Conservation (phyloP, 2,329 filamentous ascomycete genomes). For the Nakataea oryzae region DNA sequence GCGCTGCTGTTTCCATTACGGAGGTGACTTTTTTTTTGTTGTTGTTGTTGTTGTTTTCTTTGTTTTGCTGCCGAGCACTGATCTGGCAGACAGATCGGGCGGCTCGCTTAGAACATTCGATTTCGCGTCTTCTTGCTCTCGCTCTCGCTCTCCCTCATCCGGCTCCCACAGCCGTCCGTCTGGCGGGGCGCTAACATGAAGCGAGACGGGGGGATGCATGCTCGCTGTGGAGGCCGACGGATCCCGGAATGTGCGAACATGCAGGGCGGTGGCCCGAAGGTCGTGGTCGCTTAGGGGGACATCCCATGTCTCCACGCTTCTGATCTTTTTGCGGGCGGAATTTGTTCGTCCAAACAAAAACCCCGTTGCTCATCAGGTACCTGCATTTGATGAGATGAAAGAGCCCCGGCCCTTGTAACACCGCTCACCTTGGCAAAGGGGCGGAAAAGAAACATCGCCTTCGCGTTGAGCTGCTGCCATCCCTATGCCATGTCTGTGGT, state of each 20-base stretch:
- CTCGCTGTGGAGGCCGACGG: neutral
- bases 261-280: neutral
- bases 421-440: neutral
- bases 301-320: neutral
- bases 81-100: neutral
- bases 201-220: too few species aligned
- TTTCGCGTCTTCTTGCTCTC: too few species aligned
- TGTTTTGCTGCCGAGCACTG: neutral
- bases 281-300: neutral
- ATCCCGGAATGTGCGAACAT: too few species aligned
- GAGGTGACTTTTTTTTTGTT: too few species aligned
- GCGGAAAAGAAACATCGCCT: neutral
- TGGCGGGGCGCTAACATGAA: neutral
- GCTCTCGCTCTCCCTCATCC: neutral
- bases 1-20: too few species aligned
- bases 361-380: too few species aligned
- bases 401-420: neutral
- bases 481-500: neutral
- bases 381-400: neutral
- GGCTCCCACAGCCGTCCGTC: neutral
- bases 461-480: too few species aligned
- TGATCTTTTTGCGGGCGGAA: neutral
- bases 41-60: neutral
- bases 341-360: neutral
- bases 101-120: neutral